Evolutionary conservation across 1,284 basidiomycete genomes (phyloP).

Genomic region (Fomitiporia mediterranea): DNA sequence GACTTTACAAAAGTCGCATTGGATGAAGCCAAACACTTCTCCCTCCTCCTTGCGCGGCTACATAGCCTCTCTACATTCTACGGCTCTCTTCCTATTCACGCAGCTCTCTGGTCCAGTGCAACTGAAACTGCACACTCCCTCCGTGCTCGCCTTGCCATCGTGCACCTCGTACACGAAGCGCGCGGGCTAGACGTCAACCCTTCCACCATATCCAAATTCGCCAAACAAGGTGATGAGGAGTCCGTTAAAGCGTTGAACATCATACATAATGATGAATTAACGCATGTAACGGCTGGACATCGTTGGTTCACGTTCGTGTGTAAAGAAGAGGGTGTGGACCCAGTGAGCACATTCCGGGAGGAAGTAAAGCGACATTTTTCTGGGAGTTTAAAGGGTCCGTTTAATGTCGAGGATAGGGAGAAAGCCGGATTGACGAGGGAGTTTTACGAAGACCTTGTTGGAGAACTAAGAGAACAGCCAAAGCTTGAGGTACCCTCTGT

Average conservation of each 20-base stretch:
- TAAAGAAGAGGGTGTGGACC: conserved; percentile 57
- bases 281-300: conserved; percentile 80
- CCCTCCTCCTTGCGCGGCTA: conserved; percentile 53
- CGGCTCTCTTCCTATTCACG: conserved; percentile 71
- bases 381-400: conserved; percentile 81
- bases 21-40: conserved; percentile 83
- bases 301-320: conserved; percentile 84
- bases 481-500: not conserved
- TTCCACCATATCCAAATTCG: conserved; percentile 74
- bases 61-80: conserved; percentile 67
- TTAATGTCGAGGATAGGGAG: conserved; percentile 73
- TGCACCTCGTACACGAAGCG: conserved; percentile 88
- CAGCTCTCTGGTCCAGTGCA: conserved; percentile 81
- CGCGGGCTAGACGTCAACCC: conserved; percentile 87
- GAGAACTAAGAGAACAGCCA: conserved; percentile 36
- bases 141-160: conserved; percentile 76
- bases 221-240: conserved; percentile 63
- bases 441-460: conserved; percentile 70
- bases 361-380: conserved; percentile 74
- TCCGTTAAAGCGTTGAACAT: conserved; percentile 70
- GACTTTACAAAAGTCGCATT: conserved; percentile 80
- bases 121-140: conserved; percentile 68
- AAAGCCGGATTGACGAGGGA: conserved; percentile 69
- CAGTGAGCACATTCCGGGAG: conserved; percentile 66
- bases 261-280: conserved; percentile 82